A percentile compares a stretch with the other conserved stretches of the same genome.
These are phyloP conservation scores for Tolypocladium amazonense DNA, from an alignment of 2,329 filamentous ascomycete genomes.

Conservation along the genomic window DNA sequence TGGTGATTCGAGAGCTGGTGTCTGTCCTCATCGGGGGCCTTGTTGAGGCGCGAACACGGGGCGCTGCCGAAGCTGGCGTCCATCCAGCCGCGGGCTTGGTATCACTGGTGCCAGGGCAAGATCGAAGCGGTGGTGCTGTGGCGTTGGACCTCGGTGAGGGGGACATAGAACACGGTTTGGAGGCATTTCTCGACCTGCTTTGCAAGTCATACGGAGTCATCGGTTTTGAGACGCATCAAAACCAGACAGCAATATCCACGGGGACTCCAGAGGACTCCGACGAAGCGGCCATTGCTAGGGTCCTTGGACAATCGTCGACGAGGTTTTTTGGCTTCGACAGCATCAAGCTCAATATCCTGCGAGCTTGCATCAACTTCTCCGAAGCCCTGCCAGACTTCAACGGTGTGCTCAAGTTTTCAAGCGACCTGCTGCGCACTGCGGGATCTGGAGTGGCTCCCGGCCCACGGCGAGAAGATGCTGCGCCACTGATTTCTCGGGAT, in stretches of 20 bases:
- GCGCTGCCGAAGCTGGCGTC: conserved; percentile 91
- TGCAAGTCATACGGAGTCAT: conserved; percentile 57
- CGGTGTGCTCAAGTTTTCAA: conserved; percentile 80
- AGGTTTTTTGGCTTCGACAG: conserved; percentile 67
- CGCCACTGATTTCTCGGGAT: conserved; percentile 62
- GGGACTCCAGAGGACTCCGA: conserved; percentile 33
- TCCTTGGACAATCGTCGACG: conserved; percentile 45
- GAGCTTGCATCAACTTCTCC: conserved; percentile 85
- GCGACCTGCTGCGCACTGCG: conserved; percentile 71
- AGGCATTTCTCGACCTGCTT: conserved; percentile 48
- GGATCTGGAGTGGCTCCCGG: conserved; percentile 71
- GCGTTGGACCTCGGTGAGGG: conserved; percentile 52
- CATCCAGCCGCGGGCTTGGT: conserved; percentile 85
- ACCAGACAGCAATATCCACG: conserved; percentile 11
- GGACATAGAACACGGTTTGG: conserved; percentile 57
- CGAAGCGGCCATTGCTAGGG: conserved; percentile 42
- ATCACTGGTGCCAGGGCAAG: conserved; percentile 49
- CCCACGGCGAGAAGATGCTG: conserved; percentile 55
- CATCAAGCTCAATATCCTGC: conserved; percentile 77
- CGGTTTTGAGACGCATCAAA: conserved; percentile 28
- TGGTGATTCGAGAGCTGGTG: conserved; percentile 79
- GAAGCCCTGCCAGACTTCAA: conserved; percentile 88
- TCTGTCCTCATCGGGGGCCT: conserved; percentile 73
- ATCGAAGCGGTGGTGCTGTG: conserved; percentile 37
- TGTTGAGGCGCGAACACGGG: conserved; percentile 81